Evolutionary conservation across 768 basidiomycete species (phyloP).

Genomic region (Tricholomella constricta): DNA sequence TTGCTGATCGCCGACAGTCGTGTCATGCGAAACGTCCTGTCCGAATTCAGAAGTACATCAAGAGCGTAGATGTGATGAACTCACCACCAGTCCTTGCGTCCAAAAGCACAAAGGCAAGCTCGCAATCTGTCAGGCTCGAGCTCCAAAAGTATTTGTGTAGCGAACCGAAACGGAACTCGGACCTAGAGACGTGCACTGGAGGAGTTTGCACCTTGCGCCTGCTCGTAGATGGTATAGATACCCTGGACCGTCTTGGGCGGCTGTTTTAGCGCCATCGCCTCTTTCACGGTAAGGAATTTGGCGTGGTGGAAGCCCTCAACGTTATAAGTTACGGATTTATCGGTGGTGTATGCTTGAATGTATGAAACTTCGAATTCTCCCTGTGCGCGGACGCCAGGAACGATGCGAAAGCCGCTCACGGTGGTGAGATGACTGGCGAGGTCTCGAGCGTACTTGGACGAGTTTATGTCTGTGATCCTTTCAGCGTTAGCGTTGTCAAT

Average conservation of each 20-base stretch:
- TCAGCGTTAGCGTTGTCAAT: not conserved
- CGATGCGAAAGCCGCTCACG: conserved; percentile 16
- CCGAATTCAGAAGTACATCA: not conserved
- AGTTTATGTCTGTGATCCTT: not conserved
- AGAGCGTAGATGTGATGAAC: not conserved
- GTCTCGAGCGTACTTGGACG: conserved; percentile 15
- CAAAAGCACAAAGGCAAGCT: conserved; percentile 5
- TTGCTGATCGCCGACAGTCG: conserved; percentile 2
- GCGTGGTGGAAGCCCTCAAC: conserved; percentile 9
- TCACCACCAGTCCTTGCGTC: conserved; percentile 11
- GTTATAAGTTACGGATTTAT: conserved; percentile 15
- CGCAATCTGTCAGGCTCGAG: not conserved
- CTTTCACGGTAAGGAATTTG: conserved; percentile 13
- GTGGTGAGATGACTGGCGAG: conserved; percentile 14
- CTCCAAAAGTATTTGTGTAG: not conserved
- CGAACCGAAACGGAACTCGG: conserved; percentile 1
- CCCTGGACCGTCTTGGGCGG: conserved; percentile 1
- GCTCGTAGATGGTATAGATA: conserved; percentile 5
- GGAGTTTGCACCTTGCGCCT: not conserved
- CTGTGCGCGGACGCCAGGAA: no score
- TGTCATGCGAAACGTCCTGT: conserved; percentile 5
- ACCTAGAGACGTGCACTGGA: conserved; percentile 17
- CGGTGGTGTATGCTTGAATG: conserved; percentile 19
- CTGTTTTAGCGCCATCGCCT: conserved; percentile 8
- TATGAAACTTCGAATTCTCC: no score